Percentiles rank a stretch among this genome's conserved stretches.
Evolutionary conservation across 441 rosid species (phyloP).

Genomic region (Adansonia gregorii): DNA sequence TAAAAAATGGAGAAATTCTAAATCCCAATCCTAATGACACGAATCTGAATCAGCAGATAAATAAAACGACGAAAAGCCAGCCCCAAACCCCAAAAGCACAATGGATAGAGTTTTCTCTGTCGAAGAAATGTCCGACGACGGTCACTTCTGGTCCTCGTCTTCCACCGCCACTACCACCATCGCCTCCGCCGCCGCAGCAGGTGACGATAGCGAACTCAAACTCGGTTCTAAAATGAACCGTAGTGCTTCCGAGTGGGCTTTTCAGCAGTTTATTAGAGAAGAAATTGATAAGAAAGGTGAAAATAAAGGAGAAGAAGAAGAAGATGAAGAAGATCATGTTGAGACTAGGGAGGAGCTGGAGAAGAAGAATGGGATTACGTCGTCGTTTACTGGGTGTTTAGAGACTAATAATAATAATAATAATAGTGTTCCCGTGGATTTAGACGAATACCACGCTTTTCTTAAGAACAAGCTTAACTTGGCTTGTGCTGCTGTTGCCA

Average conservation of each 20-base stretch:
- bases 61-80: neutral
- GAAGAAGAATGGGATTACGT: too few species aligned
- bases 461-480: slow-evolving; percentile 63
- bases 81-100: neutral
- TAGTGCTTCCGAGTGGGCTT: slow-evolving; percentile 69
- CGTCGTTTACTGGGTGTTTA: too few species aligned
- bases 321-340: too few species aligned
- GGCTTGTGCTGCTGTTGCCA: slow-evolving; percentile 83
- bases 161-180: slow-evolving; percentile 1
- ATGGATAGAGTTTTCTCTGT: slow-evolving; percentile 71
- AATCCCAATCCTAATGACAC: slow-evolving; percentile 33
- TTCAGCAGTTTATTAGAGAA: slow-evolving; percentile 56
- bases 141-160: slow-evolving; percentile 38
- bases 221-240: slow-evolving; percentile 47
- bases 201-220: neutral
- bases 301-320: slow-evolving; percentile 14
- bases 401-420: neutral
- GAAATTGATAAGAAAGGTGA: slow-evolving; percentile 26
- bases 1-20: neutral
- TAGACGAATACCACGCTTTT: slow-evolving; percentile 57
- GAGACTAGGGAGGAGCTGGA: too few species aligned
- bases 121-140: slow-evolving; percentile 48
- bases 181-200: neutral
- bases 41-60: slow-evolving; percentile 37
- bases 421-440: slow-evolving; percentile 38